Conservation (phyloP, 495 filamentous ascomycete genomes). For the Daldinia caldariorum region DNA sequence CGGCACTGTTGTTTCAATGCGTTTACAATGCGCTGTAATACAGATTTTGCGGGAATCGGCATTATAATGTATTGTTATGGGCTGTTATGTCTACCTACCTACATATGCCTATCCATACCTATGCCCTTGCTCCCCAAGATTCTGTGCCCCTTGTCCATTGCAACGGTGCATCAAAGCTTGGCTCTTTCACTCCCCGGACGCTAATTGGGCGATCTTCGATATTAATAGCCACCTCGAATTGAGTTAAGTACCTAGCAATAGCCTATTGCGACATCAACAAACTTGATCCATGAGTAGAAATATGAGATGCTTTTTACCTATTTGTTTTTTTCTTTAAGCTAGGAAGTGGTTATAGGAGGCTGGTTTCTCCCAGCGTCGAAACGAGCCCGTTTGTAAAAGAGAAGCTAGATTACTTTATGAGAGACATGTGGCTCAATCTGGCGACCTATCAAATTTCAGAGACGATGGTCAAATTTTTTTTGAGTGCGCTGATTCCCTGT, state of each 20-base stretch:
- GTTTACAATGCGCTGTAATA: slow-evolving; percentile 9
- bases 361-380: slow-evolving; percentile 1
- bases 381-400: background rate
- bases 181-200: slow-evolving; percentile 15
- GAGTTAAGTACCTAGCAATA: background rate
- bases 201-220: slow-evolving; percentile 26
- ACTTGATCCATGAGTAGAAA: background rate
- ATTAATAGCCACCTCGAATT: slow-evolving; percentile 20
- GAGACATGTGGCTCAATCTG: slow-evolving; percentile 29
- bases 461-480: slow-evolving; percentile 5
- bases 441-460: background rate
- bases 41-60: background rate
- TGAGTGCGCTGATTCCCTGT: background rate
- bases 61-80: slow-evolving; percentile 8
- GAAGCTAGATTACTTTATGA: slow-evolving; percentile 11
- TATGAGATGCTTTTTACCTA: too few species aligned
- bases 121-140: slow-evolving; percentile 18
- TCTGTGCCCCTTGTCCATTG: slow-evolving; percentile 25
- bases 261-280: background rate
- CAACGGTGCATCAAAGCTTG: slow-evolving; percentile 42
- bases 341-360: background rate
- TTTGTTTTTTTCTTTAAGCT: background rate
- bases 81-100: slow-evolving; percentile 10
- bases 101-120: too few species aligned
- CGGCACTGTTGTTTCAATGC: slow-evolving; percentile 10